Conservation (phyloP, 345 rosid species). For the Melaleuca quinquenervia region DNA sequence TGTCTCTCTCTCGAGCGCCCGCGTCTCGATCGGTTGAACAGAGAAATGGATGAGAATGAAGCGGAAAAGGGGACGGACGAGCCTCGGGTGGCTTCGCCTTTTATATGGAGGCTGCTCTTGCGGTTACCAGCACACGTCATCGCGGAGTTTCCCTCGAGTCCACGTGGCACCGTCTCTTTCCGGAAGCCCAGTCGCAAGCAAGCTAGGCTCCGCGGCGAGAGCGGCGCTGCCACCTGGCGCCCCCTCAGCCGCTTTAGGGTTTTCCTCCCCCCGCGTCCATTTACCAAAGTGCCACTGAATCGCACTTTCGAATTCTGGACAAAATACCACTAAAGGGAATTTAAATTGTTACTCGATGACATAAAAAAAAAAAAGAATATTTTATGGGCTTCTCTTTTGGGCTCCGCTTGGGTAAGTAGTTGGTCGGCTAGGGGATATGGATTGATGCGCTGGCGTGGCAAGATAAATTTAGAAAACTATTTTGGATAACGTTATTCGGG, state of each 20-base stretch:
- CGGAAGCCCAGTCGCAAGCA: not conserved
- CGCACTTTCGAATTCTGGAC: too few species aligned
- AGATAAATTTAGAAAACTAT: not conserved
- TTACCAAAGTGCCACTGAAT: not conserved
- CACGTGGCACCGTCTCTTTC: not conserved
- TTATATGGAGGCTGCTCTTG: conserved; percentile 35
- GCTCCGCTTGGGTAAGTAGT: not conserved
- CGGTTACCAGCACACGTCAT: conserved; percentile 38
- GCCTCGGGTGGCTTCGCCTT: not conserved
- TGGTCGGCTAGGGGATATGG: not conserved
- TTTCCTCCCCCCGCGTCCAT: not conserved
- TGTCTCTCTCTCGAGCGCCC: not conserved
- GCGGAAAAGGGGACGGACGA: not conserved
- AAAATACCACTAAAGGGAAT: too few species aligned
- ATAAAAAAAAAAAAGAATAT: too few species aligned
- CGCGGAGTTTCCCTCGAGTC: not conserved
- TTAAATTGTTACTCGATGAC: too few species aligned
- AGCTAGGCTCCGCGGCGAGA: too few species aligned
- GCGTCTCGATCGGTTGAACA: conserved; percentile 16
- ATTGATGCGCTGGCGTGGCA: not conserved
- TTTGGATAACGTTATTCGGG: not conserved
- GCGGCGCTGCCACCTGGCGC: not conserved
- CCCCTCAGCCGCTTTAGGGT: not conserved
- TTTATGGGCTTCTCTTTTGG: not conserved
- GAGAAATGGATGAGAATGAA: conserved; percentile 22